Evolutionary conservation across 1,284 basidiomycete genomes (phyloP).

Genomic region (Gomphus bonarii): DNA sequence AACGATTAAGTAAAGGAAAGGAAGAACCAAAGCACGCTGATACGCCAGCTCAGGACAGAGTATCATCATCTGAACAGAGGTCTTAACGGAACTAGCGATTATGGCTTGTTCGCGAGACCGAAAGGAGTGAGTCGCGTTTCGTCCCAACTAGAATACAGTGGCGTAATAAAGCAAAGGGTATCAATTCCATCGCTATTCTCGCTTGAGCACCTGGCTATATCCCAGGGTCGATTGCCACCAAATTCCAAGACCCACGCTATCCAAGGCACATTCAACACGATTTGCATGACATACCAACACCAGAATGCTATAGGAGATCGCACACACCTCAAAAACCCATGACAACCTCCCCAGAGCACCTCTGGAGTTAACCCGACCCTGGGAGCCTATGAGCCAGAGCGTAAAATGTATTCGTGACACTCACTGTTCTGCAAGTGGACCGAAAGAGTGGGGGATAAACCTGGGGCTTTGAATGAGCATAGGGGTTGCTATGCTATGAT

Average conservation of each 20-base stretch:
- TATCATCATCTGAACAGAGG: neutral
- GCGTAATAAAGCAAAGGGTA: neutral
- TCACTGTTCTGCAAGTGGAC: conserved; percentile 47
- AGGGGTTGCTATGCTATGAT: conserved; percentile 66
- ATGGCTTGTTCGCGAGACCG: neutral
- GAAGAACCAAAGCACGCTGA: neutral
- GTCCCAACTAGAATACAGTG: neutral
- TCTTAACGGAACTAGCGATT: too few relatives aligned
- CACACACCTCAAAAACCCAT: conserved; percentile 42
- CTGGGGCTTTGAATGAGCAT: conserved; percentile 67
- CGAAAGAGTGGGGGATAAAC: conserved; percentile 67
- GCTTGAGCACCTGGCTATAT: neutral
- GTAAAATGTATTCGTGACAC: conserved; percentile 20
- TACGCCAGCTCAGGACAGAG: neutral
- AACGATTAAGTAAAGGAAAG: conserved; percentile 27
- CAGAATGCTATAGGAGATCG: neutral
- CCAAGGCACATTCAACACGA: neutral
- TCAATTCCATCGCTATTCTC: neutral
- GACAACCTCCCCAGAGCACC: conserved; percentile 52
- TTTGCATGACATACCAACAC: neutral
- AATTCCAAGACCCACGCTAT: conserved; percentile 45
- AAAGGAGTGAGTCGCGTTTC: neutral
- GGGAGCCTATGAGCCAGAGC: neutral
- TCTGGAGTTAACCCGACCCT: conserved; percentile 60
- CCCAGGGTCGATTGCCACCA: conserved; percentile 67